Base-by-base conservation (phyloP, 371 early-diverging fungal genomes). In the Zopfochytrium polystomum region DNA sequence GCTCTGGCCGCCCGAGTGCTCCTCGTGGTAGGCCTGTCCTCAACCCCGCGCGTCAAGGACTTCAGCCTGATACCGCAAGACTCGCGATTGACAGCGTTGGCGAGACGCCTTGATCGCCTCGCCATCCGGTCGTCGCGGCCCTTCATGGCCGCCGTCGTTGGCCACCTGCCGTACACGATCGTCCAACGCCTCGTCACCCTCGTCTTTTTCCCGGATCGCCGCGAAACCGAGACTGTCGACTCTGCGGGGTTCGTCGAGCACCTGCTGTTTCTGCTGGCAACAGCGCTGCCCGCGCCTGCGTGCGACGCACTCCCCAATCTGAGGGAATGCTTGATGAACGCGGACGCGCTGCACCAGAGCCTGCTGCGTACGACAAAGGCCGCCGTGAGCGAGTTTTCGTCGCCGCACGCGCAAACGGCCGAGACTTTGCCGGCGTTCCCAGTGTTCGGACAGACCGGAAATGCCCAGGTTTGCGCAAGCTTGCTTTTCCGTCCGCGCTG, bases 321-420 rank as follows among this genome's bases (percentile, higher is more conserved):
- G 11, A 55, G 47, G 11, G 23, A 34, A 13, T 33, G 47, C 26
- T 27, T 62, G 15, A 9, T 18, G 25, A 62, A 62, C 25, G 45
- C 62, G 32, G 62, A 62, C 42, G 45, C 55, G 1, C 33, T 62
- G 11, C 54, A 62, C 33, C 62, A 62, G 47, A 27, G 47, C 18
- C 62, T 62, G 43, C 38, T 62, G 30, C 35, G 62, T 3, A 22
- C 62, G 18, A 13, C 30, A 5, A 43, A 55, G 6, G 3, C 15
- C 1, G 20, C 33, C 5, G 42, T 62, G 48, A 38, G 46, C 42
- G 30, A 53, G 13, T 62, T 62, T 33, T 23, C 42, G 13, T 62
- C 62, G 5, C 62, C 62, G 4, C 47, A 30, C 55, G 54, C 62
- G n/a, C 18, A 38, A 30, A 46, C 49, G 18, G 44, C 22, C 3